Evolutionary conservation across 768 basidiomycete species (phyloP).

Genomic region (Suillus brevipes): DNA sequence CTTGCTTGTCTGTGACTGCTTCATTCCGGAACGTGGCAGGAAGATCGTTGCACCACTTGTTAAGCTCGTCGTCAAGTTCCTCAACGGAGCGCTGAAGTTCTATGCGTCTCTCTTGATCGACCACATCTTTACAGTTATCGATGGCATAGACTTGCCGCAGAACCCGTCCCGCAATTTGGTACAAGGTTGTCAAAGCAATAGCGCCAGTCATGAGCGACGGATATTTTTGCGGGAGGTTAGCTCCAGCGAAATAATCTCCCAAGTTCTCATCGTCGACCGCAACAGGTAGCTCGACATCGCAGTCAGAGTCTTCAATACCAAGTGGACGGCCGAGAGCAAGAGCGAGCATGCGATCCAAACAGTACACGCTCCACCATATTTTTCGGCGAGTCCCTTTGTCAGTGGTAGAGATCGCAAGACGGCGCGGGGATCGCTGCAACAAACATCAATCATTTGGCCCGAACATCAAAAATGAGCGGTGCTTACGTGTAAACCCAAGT

Average conservation of each 20-base stretch:
- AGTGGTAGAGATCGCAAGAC: conserved; percentile 64
- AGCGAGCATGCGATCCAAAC: conserved; percentile 89
- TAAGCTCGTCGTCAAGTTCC: conserved; percentile 70
- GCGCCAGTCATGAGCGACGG: conserved; percentile 82
- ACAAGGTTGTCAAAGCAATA: conserved; percentile 71
- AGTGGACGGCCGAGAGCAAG: conserved; percentile 86
- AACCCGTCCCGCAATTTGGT: conserved; percentile 82
- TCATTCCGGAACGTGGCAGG: conserved; percentile 74
- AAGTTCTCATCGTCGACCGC: conserved; percentile 82
- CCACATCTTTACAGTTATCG: conserved; percentile 70
- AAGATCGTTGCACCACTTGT: conserved; percentile 81
- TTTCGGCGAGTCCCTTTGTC: conserved; percentile 90
- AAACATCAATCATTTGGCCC: conserved; percentile 18
- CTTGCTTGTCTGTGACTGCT: conserved; percentile 73
- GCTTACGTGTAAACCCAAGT: conserved; percentile 88
- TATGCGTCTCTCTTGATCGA: conserved; percentile 71
- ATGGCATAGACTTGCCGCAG: conserved; percentile 82
- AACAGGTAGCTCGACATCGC: conserved; percentile 83
- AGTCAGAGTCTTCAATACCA: conserved; percentile 86
- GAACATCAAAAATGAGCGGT: conserved; percentile 8
- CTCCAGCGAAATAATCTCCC: conserved; percentile 69
- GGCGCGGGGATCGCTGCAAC: conserved; percentile 75
- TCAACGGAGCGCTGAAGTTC: conserved; percentile 82
- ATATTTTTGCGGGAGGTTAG: conserved; percentile 51
- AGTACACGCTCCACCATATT: conserved; percentile 95